Evolutionary conservation across 2,329 filamentous ascomycete genomes (phyloP).

Genomic region (Drechslerella stenobrocha): DNA sequence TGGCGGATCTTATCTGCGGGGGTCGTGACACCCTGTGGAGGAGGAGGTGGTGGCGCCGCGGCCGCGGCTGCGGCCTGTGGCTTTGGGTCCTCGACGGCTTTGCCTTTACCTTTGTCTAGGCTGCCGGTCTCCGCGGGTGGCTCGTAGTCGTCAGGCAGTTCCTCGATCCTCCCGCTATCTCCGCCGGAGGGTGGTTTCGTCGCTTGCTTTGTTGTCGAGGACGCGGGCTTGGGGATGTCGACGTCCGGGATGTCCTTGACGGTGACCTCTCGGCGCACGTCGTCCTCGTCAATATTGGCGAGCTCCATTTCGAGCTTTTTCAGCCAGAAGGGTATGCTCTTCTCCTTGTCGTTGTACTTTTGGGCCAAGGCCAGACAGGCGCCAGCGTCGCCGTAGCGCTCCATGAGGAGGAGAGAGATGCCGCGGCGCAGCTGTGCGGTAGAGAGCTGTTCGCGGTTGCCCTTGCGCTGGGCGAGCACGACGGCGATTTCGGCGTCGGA

Average conservation of each 20-base stretch:
- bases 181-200: conserved; percentile 13
- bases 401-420: conserved; percentile 64
- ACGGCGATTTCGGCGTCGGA: conserved; percentile 61
- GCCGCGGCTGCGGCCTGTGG: conserved; percentile 46
- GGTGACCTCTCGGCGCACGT: conserved; percentile 50
- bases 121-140: conserved; percentile 17
- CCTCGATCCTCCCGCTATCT: conserved; percentile 35
- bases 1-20: conserved; percentile 65
- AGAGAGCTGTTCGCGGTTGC: conserved; percentile 66
- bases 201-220: conserved; percentile 54
- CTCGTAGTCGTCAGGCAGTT: conserved; percentile 39
- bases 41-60: conserved; percentile 6
- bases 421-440: conserved; percentile 66
- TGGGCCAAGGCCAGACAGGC: conserved; percentile 62
- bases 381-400: conserved; percentile 64
- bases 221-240: conserved; percentile 55
- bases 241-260: conserved; percentile 51
- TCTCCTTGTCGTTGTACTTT: conserved; percentile 60
- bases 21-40: conserved; percentile 54
- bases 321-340: conserved; percentile 54
- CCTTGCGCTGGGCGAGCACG: conserved; percentile 60
- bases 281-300: conserved; percentile 51
- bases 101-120: conserved; percentile 25
- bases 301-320: conserved; percentile 51
- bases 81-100: not conserved